Conservation (phyloP, 805 yeast genomes). For the Nakazawaea anatomiae region DNA sequence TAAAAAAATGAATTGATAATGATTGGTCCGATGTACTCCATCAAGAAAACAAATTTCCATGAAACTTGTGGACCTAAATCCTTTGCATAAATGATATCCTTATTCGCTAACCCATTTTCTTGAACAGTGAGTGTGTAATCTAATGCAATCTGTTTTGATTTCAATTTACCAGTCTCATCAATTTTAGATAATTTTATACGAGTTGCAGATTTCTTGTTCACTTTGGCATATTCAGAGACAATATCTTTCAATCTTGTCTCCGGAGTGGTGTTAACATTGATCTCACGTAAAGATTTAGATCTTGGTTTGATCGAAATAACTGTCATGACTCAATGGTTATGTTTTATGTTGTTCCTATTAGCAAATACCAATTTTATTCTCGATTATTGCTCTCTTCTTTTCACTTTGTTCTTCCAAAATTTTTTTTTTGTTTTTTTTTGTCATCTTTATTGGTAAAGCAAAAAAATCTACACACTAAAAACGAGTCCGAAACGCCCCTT, state of each 20-base stretch:
- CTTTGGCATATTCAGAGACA: conserved; percentile 37
- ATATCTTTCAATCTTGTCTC: conserved; percentile 26
- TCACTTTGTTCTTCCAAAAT: too few species aligned
- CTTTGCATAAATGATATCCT: conserved; percentile 54
- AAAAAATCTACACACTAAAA: too few species aligned
- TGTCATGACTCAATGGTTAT: conserved; percentile 29
- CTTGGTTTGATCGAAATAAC: conserved; percentile 51
- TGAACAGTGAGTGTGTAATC: conserved; percentile 37
- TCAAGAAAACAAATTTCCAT: conserved; percentile 84
- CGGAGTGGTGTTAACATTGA: conserved; percentile 34
- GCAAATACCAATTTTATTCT: too few species aligned
- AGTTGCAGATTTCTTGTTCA: conserved; percentile 31
- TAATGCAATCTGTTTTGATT: conserved; percentile 36
- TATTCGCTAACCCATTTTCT: conserved; percentile 35
- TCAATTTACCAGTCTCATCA: conserved; percentile 21
- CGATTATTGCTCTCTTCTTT: too few species aligned
- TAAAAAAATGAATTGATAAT: conserved; percentile 70
- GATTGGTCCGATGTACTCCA: conserved; percentile 90
- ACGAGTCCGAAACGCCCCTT: too few species aligned
- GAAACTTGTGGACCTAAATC: conserved; percentile 91
- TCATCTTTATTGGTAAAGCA: too few species aligned
- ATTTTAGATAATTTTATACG: conserved; percentile 51
- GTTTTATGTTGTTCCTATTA: not conserved
- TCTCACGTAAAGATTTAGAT: conserved; percentile 49
- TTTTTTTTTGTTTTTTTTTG: too few species aligned